Percentiles rank a stretch among this genome's conserved stretches.
Evolutionary conservation across 2,329 filamentous ascomycete genomes (phyloP).

Genomic region (Ophiognomonia clavigignenti-juglandacearum): DNA sequence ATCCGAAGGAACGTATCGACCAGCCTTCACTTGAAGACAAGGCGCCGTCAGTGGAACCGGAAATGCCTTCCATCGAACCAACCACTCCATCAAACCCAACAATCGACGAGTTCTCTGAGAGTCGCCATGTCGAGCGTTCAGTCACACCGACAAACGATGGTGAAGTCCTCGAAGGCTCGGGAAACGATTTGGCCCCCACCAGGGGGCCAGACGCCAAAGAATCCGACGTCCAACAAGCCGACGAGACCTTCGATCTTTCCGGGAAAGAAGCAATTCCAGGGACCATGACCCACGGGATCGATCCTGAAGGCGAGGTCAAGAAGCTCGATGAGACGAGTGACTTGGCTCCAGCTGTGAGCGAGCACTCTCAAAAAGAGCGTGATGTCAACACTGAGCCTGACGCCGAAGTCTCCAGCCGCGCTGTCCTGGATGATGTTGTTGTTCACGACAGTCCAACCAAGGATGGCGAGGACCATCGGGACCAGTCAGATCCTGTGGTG

Average conservation of each 20-base stretch:
- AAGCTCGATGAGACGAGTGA: neutral
- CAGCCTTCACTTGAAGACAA: neutral
- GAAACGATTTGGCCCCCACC: conserved; percentile 4
- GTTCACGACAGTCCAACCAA: too few species aligned
- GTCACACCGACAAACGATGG: neutral
- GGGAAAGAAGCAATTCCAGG: conserved; percentile 14
- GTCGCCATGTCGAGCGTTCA: neutral
- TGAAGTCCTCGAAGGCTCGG: conserved; percentile 4
- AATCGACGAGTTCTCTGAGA: neutral
- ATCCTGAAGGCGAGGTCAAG: neutral
- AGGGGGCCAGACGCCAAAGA: neutral
- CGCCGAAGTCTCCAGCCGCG: neutral
- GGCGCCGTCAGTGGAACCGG: neutral
- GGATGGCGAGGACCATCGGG: neutral
- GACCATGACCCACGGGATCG: conserved; percentile 17
- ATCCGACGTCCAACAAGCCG: conserved; percentile 2
- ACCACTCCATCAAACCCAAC: neutral
- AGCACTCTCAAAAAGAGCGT: neutral
- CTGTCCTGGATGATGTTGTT: too few species aligned
- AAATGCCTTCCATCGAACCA: neutral
- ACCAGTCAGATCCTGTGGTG: neutral
- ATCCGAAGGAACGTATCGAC: neutral
- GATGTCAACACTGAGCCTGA: neutral
- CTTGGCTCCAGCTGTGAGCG: too few species aligned
- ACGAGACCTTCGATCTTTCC: conserved; percentile 11